Evolutionary conservation across 2,329 filamentous ascomycete species (phyloP), one percentile per base, ranked within the genome.

Genomic region (Microcyclospora tardicrescens): DNA sequence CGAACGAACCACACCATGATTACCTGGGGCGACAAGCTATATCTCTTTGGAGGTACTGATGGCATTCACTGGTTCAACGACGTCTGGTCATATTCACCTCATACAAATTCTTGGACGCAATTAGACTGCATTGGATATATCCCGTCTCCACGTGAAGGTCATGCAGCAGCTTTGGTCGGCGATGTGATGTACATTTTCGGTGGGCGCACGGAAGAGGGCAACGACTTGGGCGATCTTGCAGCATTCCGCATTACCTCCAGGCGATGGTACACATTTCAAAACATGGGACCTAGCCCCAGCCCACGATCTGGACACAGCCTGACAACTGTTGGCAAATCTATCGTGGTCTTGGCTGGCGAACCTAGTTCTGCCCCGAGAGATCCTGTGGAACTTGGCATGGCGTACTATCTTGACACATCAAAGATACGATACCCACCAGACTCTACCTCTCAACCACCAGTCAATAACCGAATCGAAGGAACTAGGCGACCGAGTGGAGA

Each of bases 171-270:
- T 3, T 69, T 98, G 14, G 87, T 98, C 33, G 85, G 91, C 58
- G 91, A 98, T 58, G 91, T 95, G 43, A 98, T 98, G 93, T 98
- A 98, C 65, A 79, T 98, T 44, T 98, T 98, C 60, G 93, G 93
- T 50, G 91, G 91, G 33, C 81, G 91, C 43, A 95, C 86, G 0
- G 85, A 95, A 56, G 87, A 96, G 50, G 91, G 91, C 1, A 76
- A 79, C 19, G 91, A 98, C 58, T 67, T 98, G 3, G 91, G 89
- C 28, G 91, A 98, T 60, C 70, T 98, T 33, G 89, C 91, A 2
- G 91, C 91, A 9, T 84, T 84, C 61, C 72, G 78, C 36, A 84
- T 84, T 51, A 77, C 81, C 1, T 86, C 86, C 10, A 79, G 84
- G 47, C 77, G 91, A 43, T 98, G 91, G 91, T 98, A 96, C 60